These are phyloP conservation scores for Laguncularia racemosa DNA, from an alignment of 345 rosid species.

Conservation along the genomic window DNA sequence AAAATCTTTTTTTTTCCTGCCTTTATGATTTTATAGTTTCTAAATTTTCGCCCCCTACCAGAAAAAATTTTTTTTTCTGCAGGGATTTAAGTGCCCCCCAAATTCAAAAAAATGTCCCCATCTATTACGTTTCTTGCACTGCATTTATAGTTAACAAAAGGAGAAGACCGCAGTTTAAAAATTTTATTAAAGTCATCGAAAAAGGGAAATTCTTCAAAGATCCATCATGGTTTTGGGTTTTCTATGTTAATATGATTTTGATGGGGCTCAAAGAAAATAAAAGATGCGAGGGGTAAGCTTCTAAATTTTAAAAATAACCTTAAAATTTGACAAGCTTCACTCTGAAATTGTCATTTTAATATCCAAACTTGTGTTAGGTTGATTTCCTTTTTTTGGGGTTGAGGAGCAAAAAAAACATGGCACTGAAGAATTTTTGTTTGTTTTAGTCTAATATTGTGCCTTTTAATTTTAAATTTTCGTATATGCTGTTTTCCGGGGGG, in stretches of 20 bases:
- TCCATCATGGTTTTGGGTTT: slow-evolving; percentile 87
- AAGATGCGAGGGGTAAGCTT: slow-evolving; percentile 85
- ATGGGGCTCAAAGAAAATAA: slow-evolving; percentile 96
- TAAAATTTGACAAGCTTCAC: background rate
- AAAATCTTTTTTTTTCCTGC: slow-evolving; percentile 27
- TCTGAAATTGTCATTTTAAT: background rate
- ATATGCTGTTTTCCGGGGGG: too few relatives aligned
- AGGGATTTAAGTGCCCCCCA: slow-evolving; percentile 97
- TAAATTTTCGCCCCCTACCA: background rate
- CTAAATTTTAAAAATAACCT: background rate
- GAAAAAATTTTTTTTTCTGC: slow-evolving; percentile 1
- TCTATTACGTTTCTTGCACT: slow-evolving; percentile 91
- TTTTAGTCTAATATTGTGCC: too few relatives aligned
- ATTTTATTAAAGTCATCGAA: slow-evolving; percentile 83
- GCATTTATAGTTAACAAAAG: slow-evolving; percentile 98
- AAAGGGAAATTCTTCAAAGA: slow-evolving; percentile 88
- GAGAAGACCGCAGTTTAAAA: slow-evolving; percentile 89
- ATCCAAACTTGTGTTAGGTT: too few relatives aligned
- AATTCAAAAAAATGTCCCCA: slow-evolving; percentile 94
- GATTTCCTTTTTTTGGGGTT: too few relatives aligned
- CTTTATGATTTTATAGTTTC: background rate
- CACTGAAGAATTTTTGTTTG: too few relatives aligned
- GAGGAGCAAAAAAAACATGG: too few relatives aligned
- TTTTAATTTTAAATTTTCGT: too few relatives aligned
- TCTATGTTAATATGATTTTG: slow-evolving; percentile 94